Evolutionary conservation across 768 basidiomycete genomes (phyloP), one percentile per base, ranked within the genome.

Genomic region (Boletus pseudopeckii): DNA sequence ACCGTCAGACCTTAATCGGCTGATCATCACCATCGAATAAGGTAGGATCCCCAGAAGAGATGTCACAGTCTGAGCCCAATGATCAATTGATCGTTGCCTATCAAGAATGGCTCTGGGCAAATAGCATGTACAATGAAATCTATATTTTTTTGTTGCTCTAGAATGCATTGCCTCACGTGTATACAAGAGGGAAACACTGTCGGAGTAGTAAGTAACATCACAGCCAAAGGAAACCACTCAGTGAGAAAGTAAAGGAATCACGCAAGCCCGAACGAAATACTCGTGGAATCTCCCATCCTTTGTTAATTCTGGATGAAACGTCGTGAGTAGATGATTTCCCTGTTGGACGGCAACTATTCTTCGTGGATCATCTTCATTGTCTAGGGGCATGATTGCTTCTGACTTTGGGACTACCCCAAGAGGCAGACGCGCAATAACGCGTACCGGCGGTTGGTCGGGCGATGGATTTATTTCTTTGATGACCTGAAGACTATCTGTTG

Each of bases 261-360:
- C 88, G 62, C 89, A 92, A 62, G 85, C 79, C 50, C 76, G 77
- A 39, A 96, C 77, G 64, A 96, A 98, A 68, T 90, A 96, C 55
- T 96, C 89, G 69, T 97, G 95, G 64, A 98, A 91, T 37, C 95
- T 83, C 53, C 81, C 72, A 64, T 98, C 96, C 52, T 79, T 77
- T 22, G 91, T 94, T 42, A 98, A 75, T 69, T 98, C 96, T 0
- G 95, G 96, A 65, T 98, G 96, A 74, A 97, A 98, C 0, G 87
- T 91, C 5, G 94, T 93, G 28, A 94, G 78, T 55, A 98, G 75
- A 66, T 92, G 86, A 26, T 74, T 77, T 26, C 95, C 95, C 65
- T 97, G 91, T 4, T 86, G 82, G 17, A 94, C 71, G 17, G 93
- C 93, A 45, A 98, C 94, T 57, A 90, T 83, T 11, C 79, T 85